A percentile compares a stretch with the other conserved stretches of the same genome.
phyloP scores from a whole-genome alignment of 305 asterid species.

The Solanum aculeatissimum region DNA sequence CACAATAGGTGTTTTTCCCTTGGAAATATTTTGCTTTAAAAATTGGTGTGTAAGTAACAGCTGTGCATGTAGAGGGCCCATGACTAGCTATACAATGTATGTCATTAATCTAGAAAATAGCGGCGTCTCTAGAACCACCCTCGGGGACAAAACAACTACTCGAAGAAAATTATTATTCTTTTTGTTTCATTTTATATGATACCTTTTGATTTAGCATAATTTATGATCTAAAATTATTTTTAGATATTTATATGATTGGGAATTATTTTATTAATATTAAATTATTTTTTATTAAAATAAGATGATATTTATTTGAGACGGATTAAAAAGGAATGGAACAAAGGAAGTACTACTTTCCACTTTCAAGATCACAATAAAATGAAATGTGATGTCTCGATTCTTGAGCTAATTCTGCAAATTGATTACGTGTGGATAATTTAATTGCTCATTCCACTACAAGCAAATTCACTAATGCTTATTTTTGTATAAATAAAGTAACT shows the following conservation, averaged over 20 bases:
- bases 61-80: not conserved
- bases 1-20: not conserved
- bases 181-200: too few relatives aligned
- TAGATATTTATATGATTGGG: too few relatives aligned
- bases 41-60: too few relatives aligned
- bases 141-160: not conserved
- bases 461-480: not conserved
- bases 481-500: not conserved
- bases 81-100: not conserved
- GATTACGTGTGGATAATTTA: not conserved
- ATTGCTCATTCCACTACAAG: not conserved
- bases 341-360: not conserved
- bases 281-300: too few relatives aligned
- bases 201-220: too few relatives aligned
- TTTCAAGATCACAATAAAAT: not conserved
- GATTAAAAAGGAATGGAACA: too few relatives aligned
- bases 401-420: not conserved
- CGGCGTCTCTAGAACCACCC: not conserved
- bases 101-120: too few relatives aligned
- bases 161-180: not conserved
- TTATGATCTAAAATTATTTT: too few relatives aligned
- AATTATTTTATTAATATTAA: too few relatives aligned
- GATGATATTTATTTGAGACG: too few relatives aligned
- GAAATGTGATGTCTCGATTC: not conserved
- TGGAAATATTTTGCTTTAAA: not conserved